phyloP scores from a whole-genome alignment of 306 rosid species.

The Quercus aquifolioides region DNA sequence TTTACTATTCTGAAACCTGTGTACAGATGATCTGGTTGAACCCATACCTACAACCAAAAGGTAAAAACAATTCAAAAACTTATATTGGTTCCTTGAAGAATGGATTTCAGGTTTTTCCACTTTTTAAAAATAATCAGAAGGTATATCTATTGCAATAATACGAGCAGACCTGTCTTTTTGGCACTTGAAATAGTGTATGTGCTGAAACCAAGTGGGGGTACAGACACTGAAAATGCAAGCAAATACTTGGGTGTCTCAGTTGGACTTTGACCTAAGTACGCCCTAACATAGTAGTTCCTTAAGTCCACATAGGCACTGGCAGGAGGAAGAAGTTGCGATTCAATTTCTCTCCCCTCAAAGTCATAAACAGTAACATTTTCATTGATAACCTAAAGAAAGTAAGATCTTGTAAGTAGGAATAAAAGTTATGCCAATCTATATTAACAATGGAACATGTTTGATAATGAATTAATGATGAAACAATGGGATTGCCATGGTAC shows the following conservation, averaged over 20 bases:
- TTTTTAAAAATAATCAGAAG: neutral
- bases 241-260: constrained; percentile 45
- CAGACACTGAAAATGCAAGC: constrained; percentile 50
- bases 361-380: constrained; percentile 43
- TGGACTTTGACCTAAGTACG: constrained; percentile 40
- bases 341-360: constrained; percentile 47
- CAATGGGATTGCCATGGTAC: neutral
- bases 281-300: constrained; percentile 45
- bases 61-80: constrained; percentile 19
- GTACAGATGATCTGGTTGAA: constrained; percentile 51
- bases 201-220: constrained; percentile 59
- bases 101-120: neutral
- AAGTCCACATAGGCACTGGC: constrained; percentile 22
- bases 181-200: constrained; percentile 38
- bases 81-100: constrained; percentile 15
- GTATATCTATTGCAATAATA: neutral
- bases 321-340: constrained; percentile 50
- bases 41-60: constrained; percentile 43
- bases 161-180: constrained; percentile 32
- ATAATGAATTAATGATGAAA: too few relatives aligned
- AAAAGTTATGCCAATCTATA: neutral
- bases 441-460: too few relatives aligned
- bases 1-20: constrained; percentile 27
- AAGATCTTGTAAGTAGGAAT: neutral
- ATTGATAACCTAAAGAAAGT: constrained; percentile 33